Evolutionary conservation across 441 rosid species (phyloP), one percentile per base, ranked within the genome.

Genomic region (Brassica balearica): DNA sequence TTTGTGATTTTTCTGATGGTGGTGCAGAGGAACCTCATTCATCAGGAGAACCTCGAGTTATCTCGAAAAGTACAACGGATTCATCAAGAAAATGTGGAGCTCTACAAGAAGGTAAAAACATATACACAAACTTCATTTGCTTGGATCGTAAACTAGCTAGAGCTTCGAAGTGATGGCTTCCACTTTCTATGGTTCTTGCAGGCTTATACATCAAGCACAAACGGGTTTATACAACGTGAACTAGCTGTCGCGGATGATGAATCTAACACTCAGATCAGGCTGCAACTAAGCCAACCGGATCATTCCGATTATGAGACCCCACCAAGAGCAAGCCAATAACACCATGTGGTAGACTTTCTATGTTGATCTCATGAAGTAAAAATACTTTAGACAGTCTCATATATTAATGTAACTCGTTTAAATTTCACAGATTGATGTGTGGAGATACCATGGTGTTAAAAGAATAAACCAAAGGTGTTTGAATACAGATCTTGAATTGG

Each of bases 211-310:
- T 10, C 22, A n/a, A 80, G 15, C 80, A 66, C 73, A 71, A 71
- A 75, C 41, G 77, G 74, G 66, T 61, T 48, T 23, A 36, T 15
- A 66, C 55, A 69, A 14, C 68, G 68, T 43, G 79, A 74, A 64
- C 15, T 38, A 64, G 69, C 29, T 58, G 23, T 6, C 4, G 2
- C 27, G 4, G 65, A 71, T 38, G 29, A 75, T 65, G 83, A 80
- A 34, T 71, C 83, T 15, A 36, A 71, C 20, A 48, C 77, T 12
- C 83, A 76, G 10, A 60, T 80, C 23, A 69, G 73, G 60, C 77
- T 80, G 11, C 83, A 80, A 76, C 69, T 80, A 67, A 75, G 83
- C 83, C 83, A 80, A 17, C 83, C 83, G 5, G 77, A 80, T 11
- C 80, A 76, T 71, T 75, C 77, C 0, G 77, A 75, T 66, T 80